Evolutionary conservation across 768 basidiomycete species (phyloP).

Genomic region (Naganishia onofrii): DNA sequence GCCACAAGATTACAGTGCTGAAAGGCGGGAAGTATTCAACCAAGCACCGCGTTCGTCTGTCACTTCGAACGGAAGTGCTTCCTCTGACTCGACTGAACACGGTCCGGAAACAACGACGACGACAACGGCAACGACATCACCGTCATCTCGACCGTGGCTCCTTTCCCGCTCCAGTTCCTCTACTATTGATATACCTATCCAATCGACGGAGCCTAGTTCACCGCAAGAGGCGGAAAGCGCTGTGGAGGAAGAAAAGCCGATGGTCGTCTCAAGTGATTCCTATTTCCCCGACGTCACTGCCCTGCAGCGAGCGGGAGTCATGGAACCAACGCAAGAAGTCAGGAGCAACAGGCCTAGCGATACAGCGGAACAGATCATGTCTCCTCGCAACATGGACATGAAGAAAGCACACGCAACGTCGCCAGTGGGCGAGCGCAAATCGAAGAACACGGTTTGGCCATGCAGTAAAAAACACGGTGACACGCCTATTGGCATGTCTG

Average conservation of each 20-base stretch:
- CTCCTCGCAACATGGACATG: neutral
- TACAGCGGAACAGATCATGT: neutral
- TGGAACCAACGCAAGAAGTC: neutral
- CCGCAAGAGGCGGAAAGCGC: neutral
- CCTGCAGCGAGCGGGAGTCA: neutral
- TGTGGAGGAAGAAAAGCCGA: neutral
- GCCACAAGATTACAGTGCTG: neutral
- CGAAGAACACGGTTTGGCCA: neutral
- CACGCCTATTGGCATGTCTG: slow-evolving; percentile 11
- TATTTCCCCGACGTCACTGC: slow-evolving; percentile 1
- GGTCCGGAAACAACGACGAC: neutral
- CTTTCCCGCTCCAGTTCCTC: slow-evolving; percentile 3
- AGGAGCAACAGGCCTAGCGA: neutral
- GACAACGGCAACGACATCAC: neutral
- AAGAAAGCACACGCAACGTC: neutral
- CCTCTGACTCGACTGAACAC: neutral
- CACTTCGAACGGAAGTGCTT: neutral
- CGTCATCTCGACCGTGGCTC: neutral
- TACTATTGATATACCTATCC: slow-evolving; percentile 15
- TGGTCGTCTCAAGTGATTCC: neutral
- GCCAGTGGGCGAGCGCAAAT: neutral
- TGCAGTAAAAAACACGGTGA: slow-evolving; percentile 15
- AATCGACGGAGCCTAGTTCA: neutral
- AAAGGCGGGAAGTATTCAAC: neutral
- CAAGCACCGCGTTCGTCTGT: neutral